Percentiles rank a stretch among this genome's conserved stretches.
phyloP scores from a whole-genome alignment of 805 yeast genomes.

The Metschnikowia hibisci region DNA sequence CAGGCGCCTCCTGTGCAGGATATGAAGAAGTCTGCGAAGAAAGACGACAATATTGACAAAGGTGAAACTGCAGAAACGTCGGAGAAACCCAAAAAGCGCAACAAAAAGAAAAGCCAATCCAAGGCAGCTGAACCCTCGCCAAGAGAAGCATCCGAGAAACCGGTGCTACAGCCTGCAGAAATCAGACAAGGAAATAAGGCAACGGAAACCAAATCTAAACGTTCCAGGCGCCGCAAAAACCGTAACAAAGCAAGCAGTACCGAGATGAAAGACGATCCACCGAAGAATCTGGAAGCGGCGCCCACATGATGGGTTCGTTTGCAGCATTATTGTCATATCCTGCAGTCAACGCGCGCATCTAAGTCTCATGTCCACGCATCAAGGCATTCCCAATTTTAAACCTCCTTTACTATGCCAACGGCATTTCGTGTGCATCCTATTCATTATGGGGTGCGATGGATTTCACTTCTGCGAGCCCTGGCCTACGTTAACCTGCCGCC shows the following conservation, averaged over 20 bases:
- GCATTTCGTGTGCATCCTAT: not conserved
- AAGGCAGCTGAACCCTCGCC: not conserved
- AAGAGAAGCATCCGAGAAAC: conserved; percentile 3
- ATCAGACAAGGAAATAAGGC: conserved; percentile 1
- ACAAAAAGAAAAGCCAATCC: conserved; percentile 2
- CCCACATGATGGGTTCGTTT: too few relatives aligned
- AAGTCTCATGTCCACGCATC: too few relatives aligned
- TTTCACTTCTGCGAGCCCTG: not conserved
- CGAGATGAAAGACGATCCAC: too few relatives aligned
- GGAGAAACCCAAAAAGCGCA: conserved; percentile 5
- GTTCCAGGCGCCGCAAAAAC: not conserved
- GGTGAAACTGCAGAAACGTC: not conserved
- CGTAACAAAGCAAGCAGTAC: not conserved
- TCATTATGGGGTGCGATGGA: not conserved
- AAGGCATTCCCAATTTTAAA: too few relatives aligned
- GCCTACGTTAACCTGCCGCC: not conserved
- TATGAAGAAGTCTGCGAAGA: not conserved
- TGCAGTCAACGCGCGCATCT: too few relatives aligned
- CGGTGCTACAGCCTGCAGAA: not conserved
- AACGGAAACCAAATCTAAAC: conserved; percentile 5
- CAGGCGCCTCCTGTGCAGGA: not conserved
- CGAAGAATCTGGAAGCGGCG: too few relatives aligned
- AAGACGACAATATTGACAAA: too few relatives aligned
- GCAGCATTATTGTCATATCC: too few relatives aligned
- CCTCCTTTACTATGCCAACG: too few relatives aligned